phyloP scores from a whole-genome alignment of 345 rosid genomes.

The Angophora floribunda region DNA sequence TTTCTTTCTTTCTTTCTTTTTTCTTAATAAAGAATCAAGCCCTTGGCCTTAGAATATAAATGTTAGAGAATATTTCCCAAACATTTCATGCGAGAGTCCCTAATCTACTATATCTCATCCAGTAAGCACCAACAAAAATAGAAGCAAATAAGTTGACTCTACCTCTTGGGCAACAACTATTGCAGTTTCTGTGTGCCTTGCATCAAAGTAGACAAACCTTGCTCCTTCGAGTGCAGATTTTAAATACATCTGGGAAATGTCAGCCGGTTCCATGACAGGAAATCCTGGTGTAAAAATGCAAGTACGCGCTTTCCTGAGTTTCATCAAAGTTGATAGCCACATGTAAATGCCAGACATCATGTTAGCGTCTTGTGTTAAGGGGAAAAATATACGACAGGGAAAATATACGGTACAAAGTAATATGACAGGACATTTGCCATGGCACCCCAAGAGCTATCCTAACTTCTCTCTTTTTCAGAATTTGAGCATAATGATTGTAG shows the following conservation, averaged over 20 bases:
- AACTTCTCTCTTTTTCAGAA: neutral
- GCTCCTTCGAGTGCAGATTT: constrained; percentile 53
- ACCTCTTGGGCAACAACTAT: constrained; percentile 67
- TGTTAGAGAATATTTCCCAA: neutral
- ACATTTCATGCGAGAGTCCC: neutral
- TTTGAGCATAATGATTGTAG: neutral
- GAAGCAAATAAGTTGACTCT: neutral
- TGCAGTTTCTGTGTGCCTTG: constrained; percentile 58
- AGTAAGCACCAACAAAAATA: neutral
- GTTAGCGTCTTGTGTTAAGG: neutral
- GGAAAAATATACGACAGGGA: neutral
- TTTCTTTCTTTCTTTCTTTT: too few relatives aligned
- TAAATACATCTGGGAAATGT: constrained; percentile 35
- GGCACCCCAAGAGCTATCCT: neutral
- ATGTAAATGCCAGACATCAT: neutral
- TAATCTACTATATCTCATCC: neutral
- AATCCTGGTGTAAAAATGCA: constrained; percentile 83
- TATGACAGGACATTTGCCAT: neutral
- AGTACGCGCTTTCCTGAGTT: constrained; percentile 78
- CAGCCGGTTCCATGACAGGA: constrained; percentile 59
- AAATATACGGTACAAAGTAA: neutral
- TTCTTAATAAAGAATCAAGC: too few relatives aligned
- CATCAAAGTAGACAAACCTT: constrained; percentile 60
- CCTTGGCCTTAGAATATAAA: neutral
- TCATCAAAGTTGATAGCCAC: neutral